phyloP scores from a whole-genome alignment of 352 stramenopile species.

The Phytophthora multivora region DNA sequence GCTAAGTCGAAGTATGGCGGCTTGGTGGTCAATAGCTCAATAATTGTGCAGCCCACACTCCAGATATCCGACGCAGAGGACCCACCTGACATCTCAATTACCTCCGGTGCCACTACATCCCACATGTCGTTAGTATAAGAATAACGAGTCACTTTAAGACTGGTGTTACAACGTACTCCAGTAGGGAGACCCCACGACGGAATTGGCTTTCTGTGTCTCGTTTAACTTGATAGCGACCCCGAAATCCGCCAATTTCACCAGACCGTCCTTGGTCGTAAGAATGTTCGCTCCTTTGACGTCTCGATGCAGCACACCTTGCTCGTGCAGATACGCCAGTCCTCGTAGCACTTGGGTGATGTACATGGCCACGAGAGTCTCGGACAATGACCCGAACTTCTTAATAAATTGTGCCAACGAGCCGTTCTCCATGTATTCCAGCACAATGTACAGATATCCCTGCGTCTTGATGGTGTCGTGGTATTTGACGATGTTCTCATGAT shows the following conservation, averaged over 20 bases:
- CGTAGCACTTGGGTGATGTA: slow-evolving; percentile 93
- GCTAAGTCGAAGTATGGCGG: slow-evolving; percentile 94
- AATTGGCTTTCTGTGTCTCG: slow-evolving; percentile 88
- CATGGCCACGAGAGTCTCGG: slow-evolving; percentile 90
- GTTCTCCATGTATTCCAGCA: slow-evolving; percentile 95
- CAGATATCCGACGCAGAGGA: slow-evolving; percentile 95
- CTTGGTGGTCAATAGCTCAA: slow-evolving; percentile 93
- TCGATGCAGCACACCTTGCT: slow-evolving; percentile 91
- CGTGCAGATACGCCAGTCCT: slow-evolving; percentile 91
- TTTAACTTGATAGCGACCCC: slow-evolving; percentile 91
- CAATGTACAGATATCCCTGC: slow-evolving; percentile 81
- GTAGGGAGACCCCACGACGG: slow-evolving; percentile 94
- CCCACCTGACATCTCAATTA: slow-evolving; percentile 95
- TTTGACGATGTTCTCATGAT: slow-evolving; percentile 96
- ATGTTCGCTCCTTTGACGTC: slow-evolving; percentile 95
- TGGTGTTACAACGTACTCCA: slow-evolving; percentile 76
- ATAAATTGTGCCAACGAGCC: slow-evolving; percentile 92
- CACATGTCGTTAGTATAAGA: slow-evolving; percentile 1
- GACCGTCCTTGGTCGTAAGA: slow-evolving; percentile 90
- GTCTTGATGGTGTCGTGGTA: slow-evolving; percentile 95
- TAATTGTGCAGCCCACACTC: slow-evolving; percentile 95
- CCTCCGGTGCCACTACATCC: slow-evolving; percentile 91
- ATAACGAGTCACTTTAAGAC: not conserved
- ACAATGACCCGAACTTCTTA: slow-evolving; percentile 93
- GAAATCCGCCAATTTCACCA: slow-evolving; percentile 94